A percentile compares a stretch with the other conserved stretches of the same genome.
Evolutionary conservation across 108 stramenopile genomes (phyloP).

Genomic region (Seminavis robusta): DNA sequence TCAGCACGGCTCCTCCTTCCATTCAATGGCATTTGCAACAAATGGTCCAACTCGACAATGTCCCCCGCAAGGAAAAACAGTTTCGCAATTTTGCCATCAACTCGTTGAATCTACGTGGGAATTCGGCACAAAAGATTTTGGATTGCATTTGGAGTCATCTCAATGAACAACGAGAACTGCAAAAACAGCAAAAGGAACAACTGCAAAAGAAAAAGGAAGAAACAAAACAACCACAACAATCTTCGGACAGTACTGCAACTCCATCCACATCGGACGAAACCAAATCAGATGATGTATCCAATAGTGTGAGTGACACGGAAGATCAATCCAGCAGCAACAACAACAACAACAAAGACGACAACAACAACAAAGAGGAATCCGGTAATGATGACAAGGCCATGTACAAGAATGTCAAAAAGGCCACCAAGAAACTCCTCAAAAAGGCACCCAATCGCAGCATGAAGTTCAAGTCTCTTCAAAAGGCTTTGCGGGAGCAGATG

Average conservation of each 20-base stretch:
- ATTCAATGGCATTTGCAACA: constrained; percentile 54
- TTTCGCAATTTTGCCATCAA: constrained; percentile 88
- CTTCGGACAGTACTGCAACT: not conserved
- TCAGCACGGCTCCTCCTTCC: constrained; percentile 46
- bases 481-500: constrained; percentile 39
- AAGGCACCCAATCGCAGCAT: constrained; percentile 56
- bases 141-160: constrained; percentile 73
- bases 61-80: constrained; percentile 87
- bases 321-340: not conserved
- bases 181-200: constrained; percentile 29
- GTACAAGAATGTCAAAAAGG: constrained; percentile 34
- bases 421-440: constrained; percentile 74
- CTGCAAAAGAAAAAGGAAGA: constrained; percentile 24
- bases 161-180: constrained; percentile 33
- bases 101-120: constrained; percentile 62
- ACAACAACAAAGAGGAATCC: not conserved
- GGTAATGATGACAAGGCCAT: not conserved
- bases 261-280: constrained; percentile 14
- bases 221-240: constrained; percentile 21
- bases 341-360: not conserved
- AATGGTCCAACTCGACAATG: constrained; percentile 63
- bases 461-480: constrained; percentile 56
- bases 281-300: constrained; percentile 5
- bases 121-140: constrained; percentile 27
- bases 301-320: not conserved